These are phyloP conservation scores for Penicillium atrosanguineum DNA, from an alignment of 495 filamentous ascomycete species.

Conservation along the genomic window DNA sequence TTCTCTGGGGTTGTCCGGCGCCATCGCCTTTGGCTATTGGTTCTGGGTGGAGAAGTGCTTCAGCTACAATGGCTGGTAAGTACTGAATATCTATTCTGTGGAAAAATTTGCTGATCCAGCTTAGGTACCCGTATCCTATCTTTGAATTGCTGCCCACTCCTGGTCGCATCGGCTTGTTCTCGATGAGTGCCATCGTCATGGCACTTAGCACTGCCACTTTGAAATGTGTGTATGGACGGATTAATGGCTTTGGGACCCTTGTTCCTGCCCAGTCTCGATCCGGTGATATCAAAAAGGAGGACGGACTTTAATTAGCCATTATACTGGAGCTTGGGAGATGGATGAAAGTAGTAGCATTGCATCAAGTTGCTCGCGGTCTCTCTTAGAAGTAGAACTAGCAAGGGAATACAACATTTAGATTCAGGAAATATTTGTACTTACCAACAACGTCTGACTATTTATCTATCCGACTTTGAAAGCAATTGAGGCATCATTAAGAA, in stretches of 20 bases:
- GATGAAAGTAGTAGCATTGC: too few species aligned
- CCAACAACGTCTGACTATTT: too few species aligned
- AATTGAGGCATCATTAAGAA: too few species aligned
- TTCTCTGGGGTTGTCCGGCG: slow-evolving; percentile 58
- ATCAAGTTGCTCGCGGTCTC: too few species aligned
- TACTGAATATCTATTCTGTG: neutral
- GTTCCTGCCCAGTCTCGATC: slow-evolving; percentile 26
- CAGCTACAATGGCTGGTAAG: slow-evolving; percentile 68
- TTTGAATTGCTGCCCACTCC: slow-evolving; percentile 61
- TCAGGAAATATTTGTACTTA: too few species aligned
- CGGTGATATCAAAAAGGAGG: slow-evolving; percentile 30
- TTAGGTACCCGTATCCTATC: slow-evolving; percentile 84
- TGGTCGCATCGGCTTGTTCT: slow-evolving; percentile 67
- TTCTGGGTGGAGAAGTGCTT: slow-evolving; percentile 84
- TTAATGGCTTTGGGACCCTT: slow-evolving; percentile 60
- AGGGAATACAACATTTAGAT: too few species aligned
- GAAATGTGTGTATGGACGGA: slow-evolving; percentile 61
- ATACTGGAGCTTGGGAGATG: too few species aligned
- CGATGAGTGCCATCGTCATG: slow-evolving; percentile 67
- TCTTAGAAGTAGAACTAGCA: too few species aligned
- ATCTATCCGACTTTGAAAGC: too few species aligned
- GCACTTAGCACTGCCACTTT: slow-evolving; percentile 62
- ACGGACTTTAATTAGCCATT: slow-evolving; percentile 14
- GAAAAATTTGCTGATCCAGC: slow-evolving; percentile 16
- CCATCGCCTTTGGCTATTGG: slow-evolving; percentile 77